A percentile compares a stretch with the other conserved stretches of the same genome.
phyloP scores from a whole-genome alignment of 2,329 filamentous ascomycete species.

The Calonectria pseudoreteaudii region DNA sequence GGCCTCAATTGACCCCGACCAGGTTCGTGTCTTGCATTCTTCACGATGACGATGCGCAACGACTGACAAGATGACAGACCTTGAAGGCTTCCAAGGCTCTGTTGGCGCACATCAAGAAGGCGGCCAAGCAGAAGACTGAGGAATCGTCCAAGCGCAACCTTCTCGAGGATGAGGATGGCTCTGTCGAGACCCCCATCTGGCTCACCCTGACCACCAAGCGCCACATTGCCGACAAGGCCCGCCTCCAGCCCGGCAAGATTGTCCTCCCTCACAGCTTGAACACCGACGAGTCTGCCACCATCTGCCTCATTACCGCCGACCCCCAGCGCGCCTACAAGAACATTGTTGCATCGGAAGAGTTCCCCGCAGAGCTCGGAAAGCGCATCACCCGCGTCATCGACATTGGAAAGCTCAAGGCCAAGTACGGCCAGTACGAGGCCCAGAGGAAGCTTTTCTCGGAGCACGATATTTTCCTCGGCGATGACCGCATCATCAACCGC shows the following conservation, averaged over 20 bases:
- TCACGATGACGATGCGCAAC: slow-evolving; percentile 21
- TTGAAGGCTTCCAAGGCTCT: slow-evolving; percentile 74
- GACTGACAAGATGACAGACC: slow-evolving; percentile 52
- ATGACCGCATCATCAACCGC: slow-evolving; percentile 82
- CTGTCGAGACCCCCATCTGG: slow-evolving; percentile 67
- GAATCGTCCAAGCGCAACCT: slow-evolving; percentile 67
- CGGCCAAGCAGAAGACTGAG: slow-evolving; percentile 59
- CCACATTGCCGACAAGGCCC: slow-evolving; percentile 77
- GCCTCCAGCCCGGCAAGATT: slow-evolving; percentile 88
- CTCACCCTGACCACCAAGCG: slow-evolving; percentile 74
- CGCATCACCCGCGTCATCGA: slow-evolving; percentile 84
- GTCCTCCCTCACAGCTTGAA: slow-evolving; percentile 81
- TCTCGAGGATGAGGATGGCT: slow-evolving; percentile 59
- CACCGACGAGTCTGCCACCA: slow-evolving; percentile 70
- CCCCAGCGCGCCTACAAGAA: slow-evolving; percentile 92
- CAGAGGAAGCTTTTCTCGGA: slow-evolving; percentile 85
- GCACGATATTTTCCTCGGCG: slow-evolving; percentile 94
- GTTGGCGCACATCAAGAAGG: slow-evolving; percentile 70
- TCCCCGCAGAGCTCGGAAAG: slow-evolving; percentile 74
- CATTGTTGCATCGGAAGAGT: slow-evolving; percentile 79
- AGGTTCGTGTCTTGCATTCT: slow-evolving; percentile 45
- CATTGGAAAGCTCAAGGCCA: slow-evolving; percentile 80
- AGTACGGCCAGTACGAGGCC: slow-evolving; percentile 90
- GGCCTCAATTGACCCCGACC: slow-evolving; percentile 54
- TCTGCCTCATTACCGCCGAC: slow-evolving; percentile 88